Percentiles rank a stretch among this genome's conserved stretches.
phyloP scores from a whole-genome alignment of 1,284 basidiomycete species.

The Meira miltonrushii region DNA sequence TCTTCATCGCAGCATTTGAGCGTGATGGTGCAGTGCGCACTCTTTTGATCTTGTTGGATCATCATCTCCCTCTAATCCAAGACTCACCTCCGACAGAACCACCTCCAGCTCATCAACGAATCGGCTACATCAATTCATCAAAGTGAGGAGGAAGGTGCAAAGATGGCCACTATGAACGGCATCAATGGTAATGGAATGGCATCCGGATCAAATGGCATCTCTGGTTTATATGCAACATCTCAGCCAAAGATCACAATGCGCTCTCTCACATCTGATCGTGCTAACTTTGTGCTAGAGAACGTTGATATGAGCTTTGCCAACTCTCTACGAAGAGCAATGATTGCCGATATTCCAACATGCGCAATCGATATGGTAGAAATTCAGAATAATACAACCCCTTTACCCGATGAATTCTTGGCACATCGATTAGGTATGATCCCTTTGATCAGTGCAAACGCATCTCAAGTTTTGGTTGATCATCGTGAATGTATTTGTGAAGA shows the following conservation, averaged over 20 bases:
- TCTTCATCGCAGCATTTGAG: too few species aligned
- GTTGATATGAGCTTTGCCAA: slow-evolving; percentile 51
- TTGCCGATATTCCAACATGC: slow-evolving; percentile 50
- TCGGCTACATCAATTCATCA: too few species aligned
- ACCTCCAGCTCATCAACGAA: too few species aligned
- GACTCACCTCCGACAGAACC: too few species aligned
- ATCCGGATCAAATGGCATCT: slow-evolving; percentile 7
- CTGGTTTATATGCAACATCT: background rate
- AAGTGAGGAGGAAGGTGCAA: too few species aligned
- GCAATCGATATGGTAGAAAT: slow-evolving; percentile 95
- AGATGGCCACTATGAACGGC: slow-evolving; percentile 7
- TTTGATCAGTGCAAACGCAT: slow-evolving; percentile 62
- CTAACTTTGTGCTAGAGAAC: slow-evolving; percentile 42
- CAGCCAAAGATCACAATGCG: slow-evolving; percentile 10
- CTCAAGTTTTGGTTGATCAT: slow-evolving; percentile 43
- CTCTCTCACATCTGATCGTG: background rate
- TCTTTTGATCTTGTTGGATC: too few species aligned
- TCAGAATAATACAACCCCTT: slow-evolving; percentile 80
- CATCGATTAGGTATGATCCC: slow-evolving; percentile 94
- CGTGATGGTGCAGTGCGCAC: too few species aligned
- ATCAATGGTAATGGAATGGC: background rate
- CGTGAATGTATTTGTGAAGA: slow-evolving; percentile 73
- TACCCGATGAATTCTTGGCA: slow-evolving; percentile 95
- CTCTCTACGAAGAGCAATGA: slow-evolving; percentile 46
- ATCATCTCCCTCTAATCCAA: too few species aligned